Percentiles rank a stretch among this genome's conserved stretches.
Evolutionary conservation across 768 basidiomycete genomes (phyloP).

Genomic region (Russula griseocarnosa): DNA sequence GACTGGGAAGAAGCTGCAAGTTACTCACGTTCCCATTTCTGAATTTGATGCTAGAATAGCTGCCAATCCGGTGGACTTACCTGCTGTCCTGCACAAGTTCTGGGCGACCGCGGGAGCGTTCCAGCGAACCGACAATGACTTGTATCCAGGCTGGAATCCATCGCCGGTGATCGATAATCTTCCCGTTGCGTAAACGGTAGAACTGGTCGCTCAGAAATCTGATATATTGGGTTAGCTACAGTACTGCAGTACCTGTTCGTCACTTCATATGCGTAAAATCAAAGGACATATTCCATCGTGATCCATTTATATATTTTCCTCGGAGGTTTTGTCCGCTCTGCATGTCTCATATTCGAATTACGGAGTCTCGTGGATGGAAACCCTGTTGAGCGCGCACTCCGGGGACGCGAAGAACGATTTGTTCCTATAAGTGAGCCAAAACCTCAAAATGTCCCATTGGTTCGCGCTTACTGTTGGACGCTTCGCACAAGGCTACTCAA

Average conservation of each 20-base stretch:
- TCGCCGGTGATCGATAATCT: slow-evolving; percentile 19
- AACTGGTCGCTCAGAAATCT: background rate
- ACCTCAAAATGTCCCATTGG: no score
- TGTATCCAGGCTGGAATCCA: slow-evolving; percentile 30
- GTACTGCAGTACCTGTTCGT: background rate
- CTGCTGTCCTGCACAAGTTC: background rate
- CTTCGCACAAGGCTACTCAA: no score
- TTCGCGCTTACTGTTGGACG: no score
- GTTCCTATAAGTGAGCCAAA: no score
- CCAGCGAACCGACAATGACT: slow-evolving; percentile 14
- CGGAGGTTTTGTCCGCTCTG: no score
- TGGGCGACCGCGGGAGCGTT: slow-evolving; percentile 17
- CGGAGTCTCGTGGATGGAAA: no score
- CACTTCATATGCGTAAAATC: background rate
- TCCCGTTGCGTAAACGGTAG: background rate
- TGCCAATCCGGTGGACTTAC: slow-evolving; percentile 19
- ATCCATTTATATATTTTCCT: no score
- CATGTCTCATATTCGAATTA: no score
- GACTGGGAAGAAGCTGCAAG: slow-evolving; percentile 27
- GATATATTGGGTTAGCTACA: background rate
- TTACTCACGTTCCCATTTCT: slow-evolving; percentile 21
- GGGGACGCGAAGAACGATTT: no score
- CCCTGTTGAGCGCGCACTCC: no score
- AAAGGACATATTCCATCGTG: background rate
- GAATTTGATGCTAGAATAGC: slow-evolving; percentile 21